Evolutionary conservation across 148 eudicot species (phyloP).

Genomic region (Persicaria maculosa): DNA sequence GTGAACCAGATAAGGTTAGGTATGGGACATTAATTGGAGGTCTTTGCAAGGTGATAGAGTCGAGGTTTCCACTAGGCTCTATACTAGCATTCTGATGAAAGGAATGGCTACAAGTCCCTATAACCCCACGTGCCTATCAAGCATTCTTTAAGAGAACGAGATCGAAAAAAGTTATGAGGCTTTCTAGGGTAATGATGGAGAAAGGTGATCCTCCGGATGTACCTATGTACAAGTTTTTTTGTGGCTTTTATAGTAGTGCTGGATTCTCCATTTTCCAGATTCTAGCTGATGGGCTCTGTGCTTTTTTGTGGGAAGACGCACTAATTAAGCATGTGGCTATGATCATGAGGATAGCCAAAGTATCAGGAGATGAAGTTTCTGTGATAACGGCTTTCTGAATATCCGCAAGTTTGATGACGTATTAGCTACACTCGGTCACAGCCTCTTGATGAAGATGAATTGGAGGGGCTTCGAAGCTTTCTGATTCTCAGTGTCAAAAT

Average conservation of each 20-base stretch:
- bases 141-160: conserved; percentile 54
- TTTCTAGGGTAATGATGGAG: conserved; percentile 79
- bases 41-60: conserved; percentile 74
- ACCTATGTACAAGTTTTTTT: conserved; percentile 52
- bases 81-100: conserved; percentile 70
- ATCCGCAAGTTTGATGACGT: conserved; percentile 84
- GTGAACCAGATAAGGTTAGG: conserved; percentile 85
- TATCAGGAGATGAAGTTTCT: conserved; percentile 56
- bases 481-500: too few species aligned
- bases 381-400: conserved; percentile 72
- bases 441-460: neutral
- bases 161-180: conserved; percentile 54
- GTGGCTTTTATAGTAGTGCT: conserved; percentile 85
- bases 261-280: conserved; percentile 40
- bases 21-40: conserved; percentile 89
- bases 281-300: conserved; percentile 51
- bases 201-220: conserved; percentile 76
- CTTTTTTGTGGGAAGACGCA: conserved; percentile 73
- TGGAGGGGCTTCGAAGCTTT: neutral
- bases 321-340: conserved; percentile 52
- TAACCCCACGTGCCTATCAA: conserved; percentile 61
- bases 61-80: conserved; percentile 65
- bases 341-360: conserved; percentile 53
- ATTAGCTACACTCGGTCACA: conserved; percentile 54
- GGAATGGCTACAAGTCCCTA: conserved; percentile 77